A percentile compares a stretch with the other conserved stretches of the same genome.
Conservation (phyloP, 352 stramenopile species). For the Pelagophyceae sp. region DNA sequence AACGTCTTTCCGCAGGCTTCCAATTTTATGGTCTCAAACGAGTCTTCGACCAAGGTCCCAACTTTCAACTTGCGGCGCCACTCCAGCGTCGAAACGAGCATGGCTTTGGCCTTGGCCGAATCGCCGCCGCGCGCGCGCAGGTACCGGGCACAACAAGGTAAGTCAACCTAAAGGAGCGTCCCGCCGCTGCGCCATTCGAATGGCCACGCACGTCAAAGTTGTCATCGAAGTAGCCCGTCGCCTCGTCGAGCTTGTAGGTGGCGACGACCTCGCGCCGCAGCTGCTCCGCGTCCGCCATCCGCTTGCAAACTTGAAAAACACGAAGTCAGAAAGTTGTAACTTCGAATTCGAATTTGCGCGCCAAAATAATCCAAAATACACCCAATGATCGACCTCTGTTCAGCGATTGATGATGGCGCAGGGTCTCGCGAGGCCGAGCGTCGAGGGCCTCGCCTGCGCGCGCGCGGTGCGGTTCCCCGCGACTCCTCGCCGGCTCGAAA, state of each 20-base stretch:
- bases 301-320: too few relatives aligned
- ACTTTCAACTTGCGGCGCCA: neutral
- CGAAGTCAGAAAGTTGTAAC: too few relatives aligned
- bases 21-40: neutral
- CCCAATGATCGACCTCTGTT: too few relatives aligned
- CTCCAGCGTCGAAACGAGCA: neutral
- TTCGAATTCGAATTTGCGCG: too few relatives aligned
- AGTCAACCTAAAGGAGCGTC: neutral
- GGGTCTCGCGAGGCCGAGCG: too few relatives aligned
- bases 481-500: too few relatives aligned
- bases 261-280: neutral
- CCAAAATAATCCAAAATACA: too few relatives aligned
- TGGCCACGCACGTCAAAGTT: neutral
- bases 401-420: too few relatives aligned
- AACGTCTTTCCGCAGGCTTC: constrained; percentile 2
- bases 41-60: neutral
- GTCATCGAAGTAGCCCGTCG: neutral
- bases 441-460: too few relatives aligned
- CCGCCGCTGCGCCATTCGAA: neutral
- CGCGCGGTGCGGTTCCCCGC: too few relatives aligned
- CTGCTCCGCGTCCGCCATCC: too few relatives aligned
- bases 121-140: neutral
- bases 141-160: too few relatives aligned
- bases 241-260: neutral
- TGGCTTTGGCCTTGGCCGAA: neutral